Conservation (phyloP, 805 yeast genomes). For the Diddensiella santjacobensis region DNA sequence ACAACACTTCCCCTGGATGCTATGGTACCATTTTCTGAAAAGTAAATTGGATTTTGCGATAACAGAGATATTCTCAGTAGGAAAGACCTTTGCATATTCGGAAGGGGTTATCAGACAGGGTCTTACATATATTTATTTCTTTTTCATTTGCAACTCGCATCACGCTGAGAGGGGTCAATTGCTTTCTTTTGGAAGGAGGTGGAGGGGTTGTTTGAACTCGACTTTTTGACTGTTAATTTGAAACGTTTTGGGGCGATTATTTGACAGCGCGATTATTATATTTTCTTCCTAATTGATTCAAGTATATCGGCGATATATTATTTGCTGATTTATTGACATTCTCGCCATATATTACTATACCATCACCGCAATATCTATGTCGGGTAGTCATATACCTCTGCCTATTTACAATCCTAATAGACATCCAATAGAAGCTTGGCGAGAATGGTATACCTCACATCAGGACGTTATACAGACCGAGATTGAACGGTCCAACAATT, state of each 20-base stretch:
- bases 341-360: background rate
- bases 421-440: constrained; percentile 32
- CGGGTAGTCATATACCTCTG: constrained; percentile 1
- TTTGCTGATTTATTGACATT: background rate
- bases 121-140: too few species aligned
- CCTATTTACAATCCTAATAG: constrained; percentile 23
- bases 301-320: background rate
- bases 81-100: too few species aligned
- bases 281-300: background rate
- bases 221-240: too few species aligned
- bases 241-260: too few species aligned
- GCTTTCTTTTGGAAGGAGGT: background rate
- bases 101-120: too few species aligned
- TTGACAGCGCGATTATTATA: too few species aligned
- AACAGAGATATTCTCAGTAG: too few species aligned
- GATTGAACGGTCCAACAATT: constrained; percentile 13
- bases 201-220: background rate
- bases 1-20: too few species aligned
- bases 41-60: background rate
- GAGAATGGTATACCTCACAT: constrained; percentile 28
- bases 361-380: background rate
- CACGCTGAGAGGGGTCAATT: too few species aligned
- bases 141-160: too few species aligned
- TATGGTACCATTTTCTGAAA: background rate
- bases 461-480: constrained; percentile 18